phyloP scores from a whole-genome alignment of 2,329 filamentous ascomycete genomes.

The Penicillium sumatraense region DNA sequence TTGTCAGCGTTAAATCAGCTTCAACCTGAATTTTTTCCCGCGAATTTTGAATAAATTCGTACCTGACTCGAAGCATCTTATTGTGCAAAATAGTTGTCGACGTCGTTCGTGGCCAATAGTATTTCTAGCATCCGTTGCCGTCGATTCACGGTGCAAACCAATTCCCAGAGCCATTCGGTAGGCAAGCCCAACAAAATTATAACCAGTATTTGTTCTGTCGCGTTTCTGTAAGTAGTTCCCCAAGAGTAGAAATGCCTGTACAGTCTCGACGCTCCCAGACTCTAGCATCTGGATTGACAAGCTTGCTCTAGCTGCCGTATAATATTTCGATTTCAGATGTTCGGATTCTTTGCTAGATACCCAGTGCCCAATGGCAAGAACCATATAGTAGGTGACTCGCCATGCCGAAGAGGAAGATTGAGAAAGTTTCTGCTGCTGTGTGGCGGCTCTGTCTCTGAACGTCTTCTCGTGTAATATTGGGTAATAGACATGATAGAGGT shows the following conservation, averaged over 20 bases:
- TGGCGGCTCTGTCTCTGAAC: conserved; percentile 25
- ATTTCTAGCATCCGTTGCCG: conserved; percentile 1
- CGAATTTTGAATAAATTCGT: too few species aligned
- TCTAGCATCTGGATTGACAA: conserved; percentile 34
- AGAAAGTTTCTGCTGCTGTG: conserved; percentile 14
- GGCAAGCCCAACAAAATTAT: conserved; percentile 58
- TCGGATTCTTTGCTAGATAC: conserved; percentile 12
- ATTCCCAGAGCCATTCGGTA: conserved; percentile 56
- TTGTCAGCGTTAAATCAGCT: too few species aligned
- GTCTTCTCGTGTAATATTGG: conserved; percentile 34
- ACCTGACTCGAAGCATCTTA: conserved; percentile 39
- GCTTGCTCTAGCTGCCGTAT: conserved; percentile 26
- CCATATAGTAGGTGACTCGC: conserved; percentile 29
- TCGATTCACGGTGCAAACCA: conserved; percentile 53
- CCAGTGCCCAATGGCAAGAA: conserved; percentile 33
- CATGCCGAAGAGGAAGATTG: conserved; percentile 21
- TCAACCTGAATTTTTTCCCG: too few species aligned
- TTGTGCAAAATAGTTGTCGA: conserved; percentile 30
- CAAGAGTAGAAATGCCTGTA: conserved; percentile 39
- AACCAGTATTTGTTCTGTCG: conserved; percentile 57
- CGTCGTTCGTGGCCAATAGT: conserved; percentile 20
- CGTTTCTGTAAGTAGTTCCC: conserved; percentile 58
- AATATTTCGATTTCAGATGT: conserved; percentile 13
- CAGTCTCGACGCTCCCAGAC: conserved; percentile 34
- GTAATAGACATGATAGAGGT: conserved; percentile 29